Evolutionary conservation across 768 basidiomycete species (phyloP).

Genomic region (Phallus indusiatus): DNA sequence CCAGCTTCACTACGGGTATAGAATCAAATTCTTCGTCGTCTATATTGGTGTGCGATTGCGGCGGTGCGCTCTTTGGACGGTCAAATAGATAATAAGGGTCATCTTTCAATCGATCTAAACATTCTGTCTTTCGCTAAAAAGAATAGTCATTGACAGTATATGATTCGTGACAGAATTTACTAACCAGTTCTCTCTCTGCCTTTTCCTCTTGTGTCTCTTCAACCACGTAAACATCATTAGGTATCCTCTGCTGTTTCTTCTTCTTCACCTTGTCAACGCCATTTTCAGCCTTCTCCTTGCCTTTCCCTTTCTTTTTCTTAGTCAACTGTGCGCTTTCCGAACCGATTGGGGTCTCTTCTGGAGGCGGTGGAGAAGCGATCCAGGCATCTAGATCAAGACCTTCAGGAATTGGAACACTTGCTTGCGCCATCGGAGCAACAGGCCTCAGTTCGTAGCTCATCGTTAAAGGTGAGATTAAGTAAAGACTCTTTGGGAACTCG

Average conservation of each 20-base stretch:
- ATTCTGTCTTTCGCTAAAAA: conserved; percentile 60
- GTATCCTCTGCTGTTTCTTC: conserved; percentile 21
- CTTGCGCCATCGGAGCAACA: conserved; percentile 73
- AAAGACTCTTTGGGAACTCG: conserved; percentile 80
- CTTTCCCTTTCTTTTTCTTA: conserved; percentile 20
- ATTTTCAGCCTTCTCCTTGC: conserved; percentile 35
- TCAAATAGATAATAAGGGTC: conserved; percentile 91
- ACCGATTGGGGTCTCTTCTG: conserved; percentile 33
- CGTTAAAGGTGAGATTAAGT: conserved; percentile 76
- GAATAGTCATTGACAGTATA: background rate
- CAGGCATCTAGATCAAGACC: conserved; percentile 80
- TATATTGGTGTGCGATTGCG: conserved; percentile 5
- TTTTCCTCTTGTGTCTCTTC: conserved; percentile 49
- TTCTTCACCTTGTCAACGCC: conserved; percentile 17
- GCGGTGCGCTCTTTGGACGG: conserved; percentile 27
- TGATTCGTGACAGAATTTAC: conserved; percentile 14
- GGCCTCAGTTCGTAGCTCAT: conserved; percentile 74
- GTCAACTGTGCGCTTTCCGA: conserved; percentile 18
- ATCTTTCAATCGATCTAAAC: conserved; percentile 65
- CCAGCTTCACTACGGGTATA: conserved; percentile 83
- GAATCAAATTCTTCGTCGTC: conserved; percentile 64
- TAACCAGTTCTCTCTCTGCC: conserved; percentile 54
- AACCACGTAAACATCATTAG: conserved; percentile 24
- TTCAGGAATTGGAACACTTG: conserved; percentile 70
- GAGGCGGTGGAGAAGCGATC: conserved; percentile 58